A percentile compares a stretch with the other conserved stretches of the same genome.
phyloP scores from a whole-genome alignment of 2,329 filamentous ascomycete species.

The Calonectria henricotiae region DNA sequence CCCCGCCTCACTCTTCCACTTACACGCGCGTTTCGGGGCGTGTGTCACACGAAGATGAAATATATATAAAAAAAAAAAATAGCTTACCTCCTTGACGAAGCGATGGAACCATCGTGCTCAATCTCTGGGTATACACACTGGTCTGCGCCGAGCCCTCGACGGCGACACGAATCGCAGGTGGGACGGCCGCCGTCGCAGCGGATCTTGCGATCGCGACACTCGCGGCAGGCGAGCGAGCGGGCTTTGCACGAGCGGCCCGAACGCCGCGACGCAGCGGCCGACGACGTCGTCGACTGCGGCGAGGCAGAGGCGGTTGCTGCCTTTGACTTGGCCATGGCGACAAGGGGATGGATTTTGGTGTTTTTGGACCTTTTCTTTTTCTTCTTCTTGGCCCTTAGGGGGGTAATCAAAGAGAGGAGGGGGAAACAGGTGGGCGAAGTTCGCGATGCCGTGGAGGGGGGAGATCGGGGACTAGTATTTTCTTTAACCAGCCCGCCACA shows the following conservation, averaged over 20 bases:
- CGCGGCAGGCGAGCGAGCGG: constrained; percentile 51
- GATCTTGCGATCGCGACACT: constrained; percentile 54
- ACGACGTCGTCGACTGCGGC: constrained; percentile 7
- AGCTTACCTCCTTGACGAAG: constrained; percentile 51
- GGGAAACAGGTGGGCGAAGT: too few relatives aligned
- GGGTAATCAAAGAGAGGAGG: background rate
- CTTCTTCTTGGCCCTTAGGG: background rate
- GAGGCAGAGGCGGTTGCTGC: constrained; percentile 7
- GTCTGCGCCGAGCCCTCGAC: constrained; percentile 47
- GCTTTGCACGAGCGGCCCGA: constrained; percentile 51
- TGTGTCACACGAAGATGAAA: too few relatives aligned
- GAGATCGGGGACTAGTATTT: constrained; percentile 10
- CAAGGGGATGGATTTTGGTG: background rate
- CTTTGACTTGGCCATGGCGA: constrained; percentile 28
- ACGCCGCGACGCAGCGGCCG: constrained; percentile 41
- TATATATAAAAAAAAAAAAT: too few relatives aligned
- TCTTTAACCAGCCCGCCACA: background rate
- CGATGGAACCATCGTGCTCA: constrained; percentile 53
- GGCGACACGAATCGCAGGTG: constrained; percentile 50
- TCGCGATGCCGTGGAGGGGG: background rate
- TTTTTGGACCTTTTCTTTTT: background rate
- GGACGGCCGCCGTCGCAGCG: constrained; percentile 52
- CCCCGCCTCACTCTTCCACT: constrained; percentile 8
- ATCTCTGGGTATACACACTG: constrained; percentile 53
- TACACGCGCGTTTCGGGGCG: constrained; percentile 15